phyloP scores from a whole-genome alignment of 2,329 filamentous ascomycete genomes.

The Cytospora schulzeri region DNA sequence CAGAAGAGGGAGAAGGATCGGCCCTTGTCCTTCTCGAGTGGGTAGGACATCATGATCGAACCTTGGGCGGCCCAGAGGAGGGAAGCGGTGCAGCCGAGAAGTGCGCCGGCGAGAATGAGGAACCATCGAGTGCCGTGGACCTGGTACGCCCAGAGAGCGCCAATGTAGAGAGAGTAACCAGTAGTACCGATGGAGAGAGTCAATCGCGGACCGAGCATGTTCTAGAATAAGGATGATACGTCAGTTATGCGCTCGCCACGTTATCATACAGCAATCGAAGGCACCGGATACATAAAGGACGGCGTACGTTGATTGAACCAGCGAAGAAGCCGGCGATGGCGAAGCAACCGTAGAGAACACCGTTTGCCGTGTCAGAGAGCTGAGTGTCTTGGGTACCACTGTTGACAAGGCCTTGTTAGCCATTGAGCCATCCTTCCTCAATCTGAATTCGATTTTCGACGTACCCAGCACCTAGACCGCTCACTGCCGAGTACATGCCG shows the following conservation, averaged over 20 bases:
- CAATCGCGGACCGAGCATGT: slow-evolving; percentile 30
- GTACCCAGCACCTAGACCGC: slow-evolving; percentile 27
- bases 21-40: slow-evolving; percentile 30
- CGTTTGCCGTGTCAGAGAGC: slow-evolving; percentile 29
- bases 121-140: slow-evolving; percentile 29
- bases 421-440: background rate
- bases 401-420: background rate
- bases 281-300: background rate
- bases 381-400: slow-evolving; percentile 28
- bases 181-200: slow-evolving; percentile 30
- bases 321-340: slow-evolving; percentile 26
- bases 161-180: slow-evolving; percentile 29
- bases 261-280: background rate
- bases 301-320: slow-evolving; percentile 29
- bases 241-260: background rate
- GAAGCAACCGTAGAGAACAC: slow-evolving; percentile 32
- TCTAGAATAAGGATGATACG: slow-evolving; percentile 22
- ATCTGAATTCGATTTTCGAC: background rate
- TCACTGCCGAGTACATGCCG: slow-evolving; percentile 32
- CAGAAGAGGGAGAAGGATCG: slow-evolving; percentile 32
- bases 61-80: slow-evolving; percentile 31
- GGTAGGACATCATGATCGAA: slow-evolving; percentile 29
- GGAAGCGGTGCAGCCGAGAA: slow-evolving; percentile 29
- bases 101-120: slow-evolving; percentile 29
- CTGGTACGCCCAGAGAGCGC: slow-evolving; percentile 30